phyloP scores from a whole-genome alignment of 2,329 filamentous ascomycete genomes.

The Fusarium floridanum region DNA sequence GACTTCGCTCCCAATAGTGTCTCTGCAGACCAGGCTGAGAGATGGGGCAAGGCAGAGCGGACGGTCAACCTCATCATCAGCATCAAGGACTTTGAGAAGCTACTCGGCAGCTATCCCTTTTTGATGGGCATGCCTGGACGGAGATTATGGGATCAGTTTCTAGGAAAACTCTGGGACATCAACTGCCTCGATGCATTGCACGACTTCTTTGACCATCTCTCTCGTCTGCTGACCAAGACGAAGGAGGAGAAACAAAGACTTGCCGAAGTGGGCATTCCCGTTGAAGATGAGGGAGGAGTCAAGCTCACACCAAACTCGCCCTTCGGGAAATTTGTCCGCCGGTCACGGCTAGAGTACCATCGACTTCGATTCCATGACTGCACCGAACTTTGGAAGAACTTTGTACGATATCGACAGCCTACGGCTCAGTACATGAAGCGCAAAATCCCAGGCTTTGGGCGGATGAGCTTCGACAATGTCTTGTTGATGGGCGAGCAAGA shows the following conservation, averaged over 20 bases:
- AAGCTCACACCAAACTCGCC: slow-evolving; percentile 80
- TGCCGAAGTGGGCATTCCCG: slow-evolving; percentile 58
- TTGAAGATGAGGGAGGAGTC: slow-evolving; percentile 66
- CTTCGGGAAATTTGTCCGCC: slow-evolving; percentile 83
- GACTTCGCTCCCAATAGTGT: slow-evolving; percentile 55
- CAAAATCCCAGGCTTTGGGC: slow-evolving; percentile 70
- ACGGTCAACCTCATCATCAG: slow-evolving; percentile 66
- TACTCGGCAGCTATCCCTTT: slow-evolving; percentile 66
- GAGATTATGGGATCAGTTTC: slow-evolving; percentile 88
- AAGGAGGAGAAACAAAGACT: slow-evolving; percentile 71
- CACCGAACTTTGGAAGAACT: slow-evolving; percentile 83
- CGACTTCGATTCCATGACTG: slow-evolving; percentile 84
- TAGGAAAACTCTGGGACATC: slow-evolving; percentile 85
- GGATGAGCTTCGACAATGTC: slow-evolving; percentile 70
- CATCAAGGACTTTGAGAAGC: slow-evolving; percentile 70
- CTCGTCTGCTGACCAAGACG: slow-evolving; percentile 70
- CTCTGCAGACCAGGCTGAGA: slow-evolving; percentile 44
- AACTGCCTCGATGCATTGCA: slow-evolving; percentile 86
- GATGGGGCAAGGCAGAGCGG: slow-evolving; percentile 64
- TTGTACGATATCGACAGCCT: slow-evolving; percentile 83
- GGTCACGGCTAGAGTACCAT: slow-evolving; percentile 82
- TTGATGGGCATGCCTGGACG: slow-evolving; percentile 75
- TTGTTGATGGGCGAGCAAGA: slow-evolving; percentile 62
- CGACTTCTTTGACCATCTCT: slow-evolving; percentile 75
- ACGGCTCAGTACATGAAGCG: slow-evolving; percentile 76